phyloP scores from a whole-genome alignment of 305 asterid genomes.

The Solanum chacoense region DNA sequence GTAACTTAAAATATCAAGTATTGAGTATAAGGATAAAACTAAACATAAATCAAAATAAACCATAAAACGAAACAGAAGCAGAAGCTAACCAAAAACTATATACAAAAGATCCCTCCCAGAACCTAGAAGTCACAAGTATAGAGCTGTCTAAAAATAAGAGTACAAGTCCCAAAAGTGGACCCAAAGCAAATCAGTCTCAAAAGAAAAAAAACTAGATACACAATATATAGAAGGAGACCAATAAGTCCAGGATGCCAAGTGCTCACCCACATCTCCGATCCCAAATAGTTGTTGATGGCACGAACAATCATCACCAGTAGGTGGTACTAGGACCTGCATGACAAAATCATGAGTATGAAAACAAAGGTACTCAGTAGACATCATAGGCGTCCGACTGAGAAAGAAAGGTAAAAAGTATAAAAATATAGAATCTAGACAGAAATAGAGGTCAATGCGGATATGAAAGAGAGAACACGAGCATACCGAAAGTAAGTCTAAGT shows the following conservation, averaged over 20 bases:
- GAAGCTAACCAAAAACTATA: background rate
- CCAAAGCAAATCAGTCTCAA: background rate
- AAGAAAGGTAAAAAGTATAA: background rate
- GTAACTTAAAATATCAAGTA: background rate
- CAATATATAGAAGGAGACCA: background rate
- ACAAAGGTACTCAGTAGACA: background rate
- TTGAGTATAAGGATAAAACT: background rate
- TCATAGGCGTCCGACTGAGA: background rate
- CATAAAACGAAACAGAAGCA: background rate
- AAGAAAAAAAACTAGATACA: background rate
- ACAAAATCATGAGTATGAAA: background rate
- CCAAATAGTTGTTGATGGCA: background rate
- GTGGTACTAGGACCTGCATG: background rate
- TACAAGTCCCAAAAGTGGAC: background rate
- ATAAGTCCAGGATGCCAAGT: background rate
- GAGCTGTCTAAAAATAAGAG: background rate
- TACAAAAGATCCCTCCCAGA: background rate
- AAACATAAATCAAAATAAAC: background rate
- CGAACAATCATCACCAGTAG: too few relatives aligned
- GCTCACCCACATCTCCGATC: background rate
- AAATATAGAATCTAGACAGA: background rate
- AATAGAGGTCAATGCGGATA: background rate
- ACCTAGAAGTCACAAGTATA: background rate
- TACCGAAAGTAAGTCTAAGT: background rate
- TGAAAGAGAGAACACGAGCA: background rate